Evolutionary conservation across 768 basidiomycete genomes (phyloP), one percentile per base, ranked within the genome.

Genomic region (Sistotremastrum niveocremeum): DNA sequence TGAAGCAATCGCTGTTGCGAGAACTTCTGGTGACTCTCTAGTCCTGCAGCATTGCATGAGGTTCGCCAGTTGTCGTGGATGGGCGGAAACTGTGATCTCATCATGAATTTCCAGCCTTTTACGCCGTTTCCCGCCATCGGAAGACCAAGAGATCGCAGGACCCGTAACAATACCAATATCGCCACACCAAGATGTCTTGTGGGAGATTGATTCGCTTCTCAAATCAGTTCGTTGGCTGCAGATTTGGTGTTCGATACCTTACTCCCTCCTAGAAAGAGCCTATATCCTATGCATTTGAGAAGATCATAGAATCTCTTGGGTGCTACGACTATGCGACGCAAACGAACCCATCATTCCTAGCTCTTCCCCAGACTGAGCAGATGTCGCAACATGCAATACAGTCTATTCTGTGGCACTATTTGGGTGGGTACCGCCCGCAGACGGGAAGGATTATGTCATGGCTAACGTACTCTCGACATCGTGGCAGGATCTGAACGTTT

Each of bases 1-100:
- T 33, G 87, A 90, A 64, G 87, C 85, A 2, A 79, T 89, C 49
- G 72, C 74, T 39, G 77, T 82, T n/a, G 73, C 85, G 44, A 75
- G 87, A 44, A 79, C 78, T 6, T 74, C 69, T 32, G 77, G 78
- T 34, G 87, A 90, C 59, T 76, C 71, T 45, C 54, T 77, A 40
- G 81, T 80, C 7, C 65, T 89, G 42, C 82, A 87, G 52, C 81
- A 85, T 56, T 88, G 85, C 53, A 80, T 80, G 54, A 83, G 81
- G 86, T 80, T 40, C 33, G 57, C 54, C 45, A 28, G 45, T 43
- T 35, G 10, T 6, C 35, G 40, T 52, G 29, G 44, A 42, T 20
- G 20, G 20, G 20, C 20, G 20, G 20, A 20, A 20, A 20, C 20
- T 20, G 20, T 37, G 37, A 29, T 44, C 35, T 32, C 48, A 30